phyloP scores from a whole-genome alignment of 2,329 filamentous ascomycete species.

The Knoxdaviesia capensis region DNA sequence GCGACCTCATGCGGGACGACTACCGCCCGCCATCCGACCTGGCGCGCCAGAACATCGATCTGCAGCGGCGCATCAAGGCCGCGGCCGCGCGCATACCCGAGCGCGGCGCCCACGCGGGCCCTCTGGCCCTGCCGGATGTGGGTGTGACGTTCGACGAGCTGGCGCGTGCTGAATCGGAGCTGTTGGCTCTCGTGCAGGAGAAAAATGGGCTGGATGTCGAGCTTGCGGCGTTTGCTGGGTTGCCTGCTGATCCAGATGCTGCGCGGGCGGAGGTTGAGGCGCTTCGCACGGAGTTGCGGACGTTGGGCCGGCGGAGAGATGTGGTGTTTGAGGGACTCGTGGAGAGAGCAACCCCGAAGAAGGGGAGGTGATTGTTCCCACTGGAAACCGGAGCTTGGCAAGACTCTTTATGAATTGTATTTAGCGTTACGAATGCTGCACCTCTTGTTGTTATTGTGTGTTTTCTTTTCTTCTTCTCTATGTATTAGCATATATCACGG shows the following conservation, averaged over 20 bases:
- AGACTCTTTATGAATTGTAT: not conserved
- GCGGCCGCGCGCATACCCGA: constrained; percentile 47
- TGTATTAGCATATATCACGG: not conserved
- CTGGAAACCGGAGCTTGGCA: no score
- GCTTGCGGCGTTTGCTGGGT: constrained; percentile 44
- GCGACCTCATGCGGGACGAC: constrained; percentile 19
- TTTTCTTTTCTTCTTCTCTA: not conserved
- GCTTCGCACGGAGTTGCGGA: constrained; percentile 41
- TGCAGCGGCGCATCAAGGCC: constrained; percentile 50
- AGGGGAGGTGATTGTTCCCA: not conserved
- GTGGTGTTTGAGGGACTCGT: constrained; percentile 55
- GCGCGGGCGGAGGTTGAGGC: constrained; percentile 52
- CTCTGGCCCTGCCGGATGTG: no score
- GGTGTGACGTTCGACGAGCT: constrained; percentile 32
- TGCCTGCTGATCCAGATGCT: constrained; percentile 50
- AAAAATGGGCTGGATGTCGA: constrained; percentile 41
- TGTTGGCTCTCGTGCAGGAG: constrained; percentile 32
- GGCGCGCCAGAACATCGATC: constrained; percentile 51
- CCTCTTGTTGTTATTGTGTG: not conserved
- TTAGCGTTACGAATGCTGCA: not conserved
- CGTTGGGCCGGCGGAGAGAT: constrained; percentile 44
- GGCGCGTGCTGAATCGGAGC: constrained; percentile 33
- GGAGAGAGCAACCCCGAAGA: constrained; percentile 22
- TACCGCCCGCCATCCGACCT: constrained; percentile 38
- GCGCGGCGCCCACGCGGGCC: constrained; percentile 16